phyloP scores from a whole-genome alignment of 2,329 filamentous ascomycete genomes.

The Neonectria ditissima region DNA sequence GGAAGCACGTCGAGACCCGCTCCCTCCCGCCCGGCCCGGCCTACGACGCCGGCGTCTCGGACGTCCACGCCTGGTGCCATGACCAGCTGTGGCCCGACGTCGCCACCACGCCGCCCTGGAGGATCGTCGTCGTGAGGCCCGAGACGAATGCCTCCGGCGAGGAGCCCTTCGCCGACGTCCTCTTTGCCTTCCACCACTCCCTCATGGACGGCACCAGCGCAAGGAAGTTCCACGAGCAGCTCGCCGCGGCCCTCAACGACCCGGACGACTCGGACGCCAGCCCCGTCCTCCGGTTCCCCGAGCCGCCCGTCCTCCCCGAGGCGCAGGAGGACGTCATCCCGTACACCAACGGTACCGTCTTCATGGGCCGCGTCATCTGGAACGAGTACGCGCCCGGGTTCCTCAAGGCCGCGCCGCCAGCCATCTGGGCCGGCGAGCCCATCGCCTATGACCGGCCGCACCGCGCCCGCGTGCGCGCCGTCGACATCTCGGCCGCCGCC shows the following conservation, averaged over 20 bases:
- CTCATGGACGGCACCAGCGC: slow-evolving; percentile 65
- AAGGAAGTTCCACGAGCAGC: slow-evolving; percentile 60
- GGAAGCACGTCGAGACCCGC: slow-evolving; percentile 55
- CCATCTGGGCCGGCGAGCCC: slow-evolving; percentile 54
- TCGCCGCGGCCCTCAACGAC: slow-evolving; percentile 57
- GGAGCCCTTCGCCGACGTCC: slow-evolving; percentile 51
- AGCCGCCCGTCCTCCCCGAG: slow-evolving; percentile 49
- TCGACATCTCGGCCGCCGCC: slow-evolving; percentile 50
- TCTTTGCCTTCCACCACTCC: slow-evolving; percentile 65
- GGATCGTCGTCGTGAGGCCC: slow-evolving; percentile 53
- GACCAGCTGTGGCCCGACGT: slow-evolving; percentile 56
- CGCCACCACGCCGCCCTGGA: slow-evolving; percentile 60
- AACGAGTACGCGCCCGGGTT: slow-evolving; percentile 53
- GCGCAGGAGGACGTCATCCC: slow-evolving; percentile 56
- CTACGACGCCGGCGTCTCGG: slow-evolving; percentile 49
- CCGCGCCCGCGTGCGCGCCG: slow-evolving; percentile 50
- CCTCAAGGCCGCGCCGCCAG: slow-evolving; percentile 46
- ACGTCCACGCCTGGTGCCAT: slow-evolving; percentile 54
- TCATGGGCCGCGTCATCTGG: slow-evolving; percentile 57
- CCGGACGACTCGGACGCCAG: slow-evolving; percentile 10
- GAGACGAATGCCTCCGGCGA: slow-evolving; percentile 18
- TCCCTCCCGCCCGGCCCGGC: slow-evolving; percentile 37
- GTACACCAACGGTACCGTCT: slow-evolving; percentile 55
- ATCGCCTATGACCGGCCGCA: slow-evolving; percentile 53
- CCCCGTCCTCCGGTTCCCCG: slow-evolving; percentile 43